Conservation (phyloP, 2,329 filamentous ascomycete genomes). For the Fusarium denticulatum region DNA sequence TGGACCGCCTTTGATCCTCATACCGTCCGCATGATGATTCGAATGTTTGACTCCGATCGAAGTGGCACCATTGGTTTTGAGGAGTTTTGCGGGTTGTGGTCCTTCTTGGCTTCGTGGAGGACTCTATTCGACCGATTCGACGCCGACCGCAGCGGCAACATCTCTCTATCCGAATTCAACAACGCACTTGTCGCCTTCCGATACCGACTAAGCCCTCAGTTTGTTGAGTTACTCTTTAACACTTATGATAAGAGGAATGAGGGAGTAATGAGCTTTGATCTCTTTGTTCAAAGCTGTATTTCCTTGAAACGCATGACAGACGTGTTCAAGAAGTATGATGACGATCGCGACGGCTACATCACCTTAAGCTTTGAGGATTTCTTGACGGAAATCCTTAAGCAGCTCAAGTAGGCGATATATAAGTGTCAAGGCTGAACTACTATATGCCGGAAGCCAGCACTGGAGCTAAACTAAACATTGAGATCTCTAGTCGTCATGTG, state of each 20-base stretch:
- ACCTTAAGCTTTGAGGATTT: slow-evolving; percentile 86
- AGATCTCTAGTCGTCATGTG: not conserved
- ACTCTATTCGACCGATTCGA: slow-evolving; percentile 96
- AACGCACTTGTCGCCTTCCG: slow-evolving; percentile 93
- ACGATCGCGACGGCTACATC: slow-evolving; percentile 94
- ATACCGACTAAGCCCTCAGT: slow-evolving; percentile 85
- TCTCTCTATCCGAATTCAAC: slow-evolving; percentile 85
- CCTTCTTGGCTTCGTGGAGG: slow-evolving; percentile 93
- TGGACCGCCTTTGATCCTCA: slow-evolving; percentile 93
- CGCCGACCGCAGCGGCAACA: slow-evolving; percentile 84
- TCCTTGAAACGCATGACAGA: slow-evolving; percentile 98
- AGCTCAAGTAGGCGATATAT: slow-evolving; percentile 58
- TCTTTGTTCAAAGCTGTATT: slow-evolving; percentile 98
- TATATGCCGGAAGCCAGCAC: not conserved
- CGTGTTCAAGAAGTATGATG: slow-evolving; percentile 98
- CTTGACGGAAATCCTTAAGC: slow-evolving; percentile 73
- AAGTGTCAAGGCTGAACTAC: not conserved
- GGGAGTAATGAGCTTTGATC: slow-evolving; percentile 86
- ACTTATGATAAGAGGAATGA: slow-evolving; percentile 84
- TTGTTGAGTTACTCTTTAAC: slow-evolving; percentile 85
- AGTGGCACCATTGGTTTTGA: slow-evolving; percentile 91
- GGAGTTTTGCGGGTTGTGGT: slow-evolving; percentile 97
- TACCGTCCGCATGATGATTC: slow-evolving; percentile 98
- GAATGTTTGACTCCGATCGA: slow-evolving; percentile 97
- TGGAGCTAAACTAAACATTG: not conserved